Conservation (phyloP, 2,329 filamentous ascomycete species). For the Xylogone sp. region DNA sequence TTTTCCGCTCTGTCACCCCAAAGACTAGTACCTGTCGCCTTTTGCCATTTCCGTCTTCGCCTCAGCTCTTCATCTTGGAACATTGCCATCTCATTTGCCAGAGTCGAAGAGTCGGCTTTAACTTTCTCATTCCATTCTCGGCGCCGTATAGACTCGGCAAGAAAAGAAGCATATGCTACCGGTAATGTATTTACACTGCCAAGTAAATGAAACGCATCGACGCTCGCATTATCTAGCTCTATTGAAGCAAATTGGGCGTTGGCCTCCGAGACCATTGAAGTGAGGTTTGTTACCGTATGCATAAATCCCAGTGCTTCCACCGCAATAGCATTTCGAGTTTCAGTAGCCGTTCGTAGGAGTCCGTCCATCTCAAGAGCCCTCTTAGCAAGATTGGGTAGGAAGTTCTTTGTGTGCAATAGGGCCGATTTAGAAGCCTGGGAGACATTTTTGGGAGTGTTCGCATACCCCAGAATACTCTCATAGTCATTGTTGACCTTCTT, state of each 20-base stretch:
- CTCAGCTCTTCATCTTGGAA: slow-evolving; percentile 93
- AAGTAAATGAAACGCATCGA: slow-evolving; percentile 77
- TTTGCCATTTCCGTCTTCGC: slow-evolving; percentile 85
- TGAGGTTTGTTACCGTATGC: slow-evolving; percentile 77
- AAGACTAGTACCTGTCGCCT: slow-evolving; percentile 70
- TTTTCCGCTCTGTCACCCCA: slow-evolving; percentile 63
- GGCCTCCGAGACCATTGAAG: slow-evolving; percentile 67
- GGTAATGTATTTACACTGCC: slow-evolving; percentile 79
- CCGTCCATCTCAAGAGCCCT: slow-evolving; percentile 58
- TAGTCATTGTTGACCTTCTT: slow-evolving; percentile 87
- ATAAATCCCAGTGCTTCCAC: slow-evolving; percentile 68
- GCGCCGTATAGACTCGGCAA: slow-evolving; percentile 80
- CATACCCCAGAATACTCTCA: slow-evolving; percentile 68
- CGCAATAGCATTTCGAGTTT: slow-evolving; percentile 65
- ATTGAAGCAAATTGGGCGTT: slow-evolving; percentile 70
- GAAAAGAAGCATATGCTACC: slow-evolving; percentile 82
- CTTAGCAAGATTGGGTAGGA: slow-evolving; percentile 55
- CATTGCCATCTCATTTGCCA: slow-evolving; percentile 89
- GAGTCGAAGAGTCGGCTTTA: slow-evolving; percentile 75
- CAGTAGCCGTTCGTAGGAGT: slow-evolving; percentile 54
- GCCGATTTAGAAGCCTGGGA: slow-evolving; percentile 61
- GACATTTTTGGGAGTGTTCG: slow-evolving; percentile 62
- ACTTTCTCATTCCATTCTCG: slow-evolving; percentile 92
- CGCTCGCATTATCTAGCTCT: slow-evolving; percentile 69
- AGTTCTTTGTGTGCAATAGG: slow-evolving; percentile 57